Evolutionary conservation across 2,329 filamentous ascomycete genomes (phyloP).

Genomic region (Thielaviopsis ethacetica): DNA sequence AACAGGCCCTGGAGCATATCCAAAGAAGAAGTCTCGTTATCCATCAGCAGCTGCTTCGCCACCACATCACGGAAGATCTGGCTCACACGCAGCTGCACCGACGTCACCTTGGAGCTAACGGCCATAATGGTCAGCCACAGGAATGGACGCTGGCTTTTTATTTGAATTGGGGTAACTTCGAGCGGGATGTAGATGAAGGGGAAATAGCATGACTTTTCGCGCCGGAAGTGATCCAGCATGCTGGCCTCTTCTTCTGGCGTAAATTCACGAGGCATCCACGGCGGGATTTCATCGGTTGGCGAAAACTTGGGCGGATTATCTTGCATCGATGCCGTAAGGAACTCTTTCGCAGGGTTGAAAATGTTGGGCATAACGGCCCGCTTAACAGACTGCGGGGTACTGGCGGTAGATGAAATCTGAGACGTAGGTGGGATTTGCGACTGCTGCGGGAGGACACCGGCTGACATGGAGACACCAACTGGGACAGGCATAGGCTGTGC

Average conservation of each 20-base stretch:
- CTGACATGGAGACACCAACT: neutral
- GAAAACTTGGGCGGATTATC: neutral
- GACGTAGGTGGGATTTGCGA: neutral
- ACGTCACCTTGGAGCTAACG: constrained; percentile 14
- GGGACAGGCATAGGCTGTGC: neutral
- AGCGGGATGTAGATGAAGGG: constrained; percentile 17
- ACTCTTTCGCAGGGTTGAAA: constrained; percentile 10
- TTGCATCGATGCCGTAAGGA: constrained; percentile 3
- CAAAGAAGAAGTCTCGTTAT: constrained; percentile 15
- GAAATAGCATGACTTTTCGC: constrained; percentile 16
- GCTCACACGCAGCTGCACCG: constrained; percentile 16
- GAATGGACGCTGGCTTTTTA: constrained; percentile 21
- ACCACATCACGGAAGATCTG: constrained; percentile 16
- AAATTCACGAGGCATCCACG: constrained; percentile 5
- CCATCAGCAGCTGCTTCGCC: constrained; percentile 14
- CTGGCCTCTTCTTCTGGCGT: constrained; percentile 1
- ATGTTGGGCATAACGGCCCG: constrained; percentile 9
- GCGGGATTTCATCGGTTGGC: neutral
- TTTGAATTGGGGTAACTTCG: constrained; percentile 13
- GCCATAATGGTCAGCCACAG: constrained; percentile 24
- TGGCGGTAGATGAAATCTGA: constrained; percentile 1
- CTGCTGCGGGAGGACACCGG: neutral
- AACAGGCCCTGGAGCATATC: constrained; percentile 18
- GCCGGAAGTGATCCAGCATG: constrained; percentile 13
- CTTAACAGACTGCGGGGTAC: neutral